Evolutionary conservation across 2,329 filamentous ascomycete species (phyloP).

Genomic region (Alternaria hordeiaustralica): DNA sequence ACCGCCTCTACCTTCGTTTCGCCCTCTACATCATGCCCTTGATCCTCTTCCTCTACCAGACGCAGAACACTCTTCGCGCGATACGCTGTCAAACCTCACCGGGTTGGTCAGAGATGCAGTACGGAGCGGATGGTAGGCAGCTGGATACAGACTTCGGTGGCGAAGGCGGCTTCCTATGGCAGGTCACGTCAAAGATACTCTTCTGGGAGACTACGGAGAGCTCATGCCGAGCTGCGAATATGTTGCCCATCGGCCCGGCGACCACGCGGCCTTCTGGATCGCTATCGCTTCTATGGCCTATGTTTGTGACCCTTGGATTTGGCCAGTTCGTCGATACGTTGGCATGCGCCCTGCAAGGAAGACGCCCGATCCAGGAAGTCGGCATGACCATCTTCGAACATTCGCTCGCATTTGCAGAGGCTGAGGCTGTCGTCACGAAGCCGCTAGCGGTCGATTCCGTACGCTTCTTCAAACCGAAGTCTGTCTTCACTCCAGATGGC

Average conservation of each 20-base stretch:
- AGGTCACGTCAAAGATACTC: constrained; percentile 73
- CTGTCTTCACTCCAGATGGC: constrained; percentile 53
- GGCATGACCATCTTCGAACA: constrained; percentile 98
- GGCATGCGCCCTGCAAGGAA: constrained; percentile 85
- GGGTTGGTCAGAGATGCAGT: constrained; percentile 54
- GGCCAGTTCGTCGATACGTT: constrained; percentile 91
- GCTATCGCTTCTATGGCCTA: constrained; percentile 75
- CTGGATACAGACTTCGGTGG: constrained; percentile 58
- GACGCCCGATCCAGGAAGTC: constrained; percentile 79
- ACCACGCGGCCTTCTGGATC: constrained; percentile 72
- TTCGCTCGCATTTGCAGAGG: constrained; percentile 93
- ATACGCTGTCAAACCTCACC: constrained; percentile 85
- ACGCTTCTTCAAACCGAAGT: constrained; percentile 49
- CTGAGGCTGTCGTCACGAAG: constrained; percentile 83
- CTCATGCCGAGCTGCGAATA: constrained; percentile 77
- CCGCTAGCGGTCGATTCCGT: constrained; percentile 77
- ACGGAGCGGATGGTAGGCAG: constrained; percentile 52
- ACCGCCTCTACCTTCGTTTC: constrained; percentile 64
- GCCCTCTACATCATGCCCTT: constrained; percentile 43
- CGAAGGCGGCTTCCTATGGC: constrained; percentile 73
- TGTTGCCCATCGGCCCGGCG: constrained; percentile 65
- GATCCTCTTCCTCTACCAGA: constrained; percentile 61
- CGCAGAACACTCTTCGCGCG: constrained; percentile 74
- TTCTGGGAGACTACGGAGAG: constrained; percentile 75
- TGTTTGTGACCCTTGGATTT: constrained; percentile 71